A percentile compares a stretch with the other conserved stretches of the same genome.
Evolutionary conservation across 805 yeast species (phyloP).

Genomic region (Yarrowia sp.): DNA sequence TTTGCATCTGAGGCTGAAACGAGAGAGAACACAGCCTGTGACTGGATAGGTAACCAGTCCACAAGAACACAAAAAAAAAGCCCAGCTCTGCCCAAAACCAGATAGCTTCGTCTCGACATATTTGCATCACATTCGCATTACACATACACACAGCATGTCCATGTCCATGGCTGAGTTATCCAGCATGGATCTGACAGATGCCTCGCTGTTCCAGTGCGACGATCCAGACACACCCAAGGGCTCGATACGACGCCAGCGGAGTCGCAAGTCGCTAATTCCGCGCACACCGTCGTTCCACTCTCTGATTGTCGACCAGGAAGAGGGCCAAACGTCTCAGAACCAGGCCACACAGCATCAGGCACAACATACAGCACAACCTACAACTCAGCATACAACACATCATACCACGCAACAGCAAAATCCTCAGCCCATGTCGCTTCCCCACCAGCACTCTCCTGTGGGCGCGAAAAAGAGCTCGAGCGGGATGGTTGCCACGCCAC

Average conservation of each 20-base stretch:
- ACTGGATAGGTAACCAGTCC: too few species aligned
- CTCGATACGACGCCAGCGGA: constrained; percentile 11
- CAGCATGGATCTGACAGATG: constrained; percentile 14
- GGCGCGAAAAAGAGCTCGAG: neutral
- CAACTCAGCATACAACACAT: neutral
- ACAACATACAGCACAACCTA: neutral
- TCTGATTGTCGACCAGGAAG: constrained; percentile 6
- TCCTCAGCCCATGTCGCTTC: neutral
- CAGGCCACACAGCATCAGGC: neutral
- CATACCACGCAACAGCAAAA: neutral
- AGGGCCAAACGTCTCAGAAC: neutral
- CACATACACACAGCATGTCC: neutral
- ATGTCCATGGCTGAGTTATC: constrained; percentile 13
- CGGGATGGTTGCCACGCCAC: neutral
- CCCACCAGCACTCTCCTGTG: neutral
- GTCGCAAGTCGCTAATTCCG: constrained; percentile 16
- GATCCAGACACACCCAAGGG: constrained; percentile 12
- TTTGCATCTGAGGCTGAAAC: neutral
- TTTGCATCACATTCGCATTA: neutral
- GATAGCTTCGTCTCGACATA: too few species aligned
- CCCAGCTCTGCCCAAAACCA: too few species aligned
- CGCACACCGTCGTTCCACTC: constrained; percentile 6
- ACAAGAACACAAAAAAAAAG: too few species aligned
- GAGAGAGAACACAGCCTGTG: too few species aligned
- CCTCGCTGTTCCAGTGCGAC: constrained; percentile 20